Percentiles rank a stretch among this genome's conserved stretches.
These are phyloP conservation scores for Ophiostoma perfectum DNA, from an alignment of 2,329 filamentous ascomycete species.

Conservation along the genomic window DNA sequence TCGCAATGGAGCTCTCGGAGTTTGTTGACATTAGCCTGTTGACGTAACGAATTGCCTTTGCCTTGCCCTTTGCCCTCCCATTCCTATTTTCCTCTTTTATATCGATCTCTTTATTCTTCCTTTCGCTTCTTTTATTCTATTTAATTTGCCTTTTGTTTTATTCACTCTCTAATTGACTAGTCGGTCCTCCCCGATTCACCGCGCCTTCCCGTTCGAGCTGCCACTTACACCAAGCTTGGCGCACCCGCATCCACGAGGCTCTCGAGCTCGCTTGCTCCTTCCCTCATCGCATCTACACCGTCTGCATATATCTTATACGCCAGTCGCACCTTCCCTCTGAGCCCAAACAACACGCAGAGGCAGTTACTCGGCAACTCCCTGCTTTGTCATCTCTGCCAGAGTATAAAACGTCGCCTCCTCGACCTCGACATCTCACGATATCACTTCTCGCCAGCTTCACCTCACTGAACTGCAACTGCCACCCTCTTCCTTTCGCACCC, in stretches of 20 bases:
- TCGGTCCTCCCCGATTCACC: conserved; percentile 10
- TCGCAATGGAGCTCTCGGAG: conserved; percentile 14
- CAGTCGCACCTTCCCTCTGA: conserved; percentile 1
- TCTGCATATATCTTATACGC: not conserved
- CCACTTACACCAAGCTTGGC: conserved; percentile 17
- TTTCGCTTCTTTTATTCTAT: not conserved
- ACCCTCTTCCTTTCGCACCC: not conserved
- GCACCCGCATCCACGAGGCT: not conserved
- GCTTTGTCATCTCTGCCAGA: not conserved
- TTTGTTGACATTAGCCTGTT: conserved; percentile 1
- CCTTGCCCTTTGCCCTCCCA: not conserved
- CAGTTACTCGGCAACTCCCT: not conserved
- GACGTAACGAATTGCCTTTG: conserved; percentile 14
- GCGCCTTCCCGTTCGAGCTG: not conserved
- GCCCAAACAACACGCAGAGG: not conserved
- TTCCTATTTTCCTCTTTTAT: not conserved
- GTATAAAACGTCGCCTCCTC: not conserved
- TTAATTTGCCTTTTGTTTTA: not conserved
- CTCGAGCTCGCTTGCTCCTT: conserved; percentile 13
- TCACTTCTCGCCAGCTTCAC: not conserved
- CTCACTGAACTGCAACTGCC: not conserved
- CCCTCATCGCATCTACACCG: not conserved
- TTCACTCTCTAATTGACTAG: not conserved
- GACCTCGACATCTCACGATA: not conserved
- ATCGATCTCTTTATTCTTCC: not conserved